Evolutionary conservation across 345 rosid genomes (phyloP).

Genomic region (Sisymbrium altissimum): DNA sequence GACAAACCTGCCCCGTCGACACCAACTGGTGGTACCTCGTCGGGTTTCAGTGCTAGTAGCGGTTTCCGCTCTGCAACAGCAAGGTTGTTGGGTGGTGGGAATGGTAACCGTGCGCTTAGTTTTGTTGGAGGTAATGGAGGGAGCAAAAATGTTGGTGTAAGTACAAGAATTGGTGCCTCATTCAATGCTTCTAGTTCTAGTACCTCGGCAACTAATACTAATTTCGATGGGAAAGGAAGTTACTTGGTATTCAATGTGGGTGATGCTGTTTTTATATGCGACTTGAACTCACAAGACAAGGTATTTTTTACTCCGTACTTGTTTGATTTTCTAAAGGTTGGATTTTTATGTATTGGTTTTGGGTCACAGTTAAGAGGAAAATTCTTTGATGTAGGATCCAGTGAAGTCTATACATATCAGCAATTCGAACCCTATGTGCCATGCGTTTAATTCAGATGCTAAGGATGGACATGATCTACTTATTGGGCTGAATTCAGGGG

Average conservation of each 20-base stretch:
- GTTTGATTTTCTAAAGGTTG: neutral
- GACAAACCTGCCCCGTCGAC: constrained; percentile 85
- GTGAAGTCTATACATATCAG: constrained; percentile 92
- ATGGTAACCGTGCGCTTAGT: constrained; percentile 85
- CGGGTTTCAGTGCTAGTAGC: constrained; percentile 63
- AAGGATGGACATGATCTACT: constrained; percentile 98
- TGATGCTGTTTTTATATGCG: constrained; percentile 84
- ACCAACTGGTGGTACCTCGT: constrained; percentile 62
- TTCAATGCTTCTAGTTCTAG: constrained; percentile 63
- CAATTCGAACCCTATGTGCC: constrained; percentile 87
- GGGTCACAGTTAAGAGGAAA: neutral
- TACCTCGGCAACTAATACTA: constrained; percentile 54
- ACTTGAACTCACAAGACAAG: constrained; percentile 96
- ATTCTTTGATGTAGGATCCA: constrained; percentile 67
- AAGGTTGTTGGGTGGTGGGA: constrained; percentile 80
- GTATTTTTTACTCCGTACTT: constrained; percentile 33
- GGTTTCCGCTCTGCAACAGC: constrained; percentile 93
- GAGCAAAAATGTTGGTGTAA: constrained; percentile 56
- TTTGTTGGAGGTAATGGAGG: constrained; percentile 97
- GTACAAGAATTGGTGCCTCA: constrained; percentile 76
- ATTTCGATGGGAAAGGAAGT: constrained; percentile 96
- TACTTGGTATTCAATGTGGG: constrained; percentile 94
- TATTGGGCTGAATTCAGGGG: constrained; percentile 87
- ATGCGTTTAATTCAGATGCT: constrained; percentile 87
- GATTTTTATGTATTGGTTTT: neutral